Percentiles rank a stretch among this genome's conserved stretches.
Conservation (phyloP, 108 stramenopile species). For the Cyclotella distinguenda region DNA sequence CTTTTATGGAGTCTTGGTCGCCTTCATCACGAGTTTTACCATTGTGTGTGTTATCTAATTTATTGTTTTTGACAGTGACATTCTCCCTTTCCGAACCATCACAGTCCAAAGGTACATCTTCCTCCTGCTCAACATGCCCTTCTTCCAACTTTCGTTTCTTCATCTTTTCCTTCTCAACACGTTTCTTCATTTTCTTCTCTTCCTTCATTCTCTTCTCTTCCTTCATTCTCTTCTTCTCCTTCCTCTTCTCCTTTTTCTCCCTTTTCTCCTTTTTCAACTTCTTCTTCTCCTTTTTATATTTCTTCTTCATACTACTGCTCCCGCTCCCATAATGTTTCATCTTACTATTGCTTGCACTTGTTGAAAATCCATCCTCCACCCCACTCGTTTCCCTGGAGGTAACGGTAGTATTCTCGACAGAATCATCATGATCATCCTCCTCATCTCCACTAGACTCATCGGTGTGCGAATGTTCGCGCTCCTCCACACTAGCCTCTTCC, state of each 20-base stretch:
- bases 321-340: slow-evolving; percentile 9
- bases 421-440: slow-evolving; percentile 14
- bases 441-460: not conserved
- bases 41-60: not conserved
- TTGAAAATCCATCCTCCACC: slow-evolving; percentile 38
- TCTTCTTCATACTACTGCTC: slow-evolving; percentile 14
- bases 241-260: slow-evolving; percentile 24
- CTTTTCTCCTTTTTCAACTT: slow-evolving; percentile 24
- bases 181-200: slow-evolving; percentile 27
- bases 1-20: not conserved
- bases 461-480: not conserved
- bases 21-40: not conserved
- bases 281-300: slow-evolving; percentile 34
- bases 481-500: slow-evolving; percentile 7
- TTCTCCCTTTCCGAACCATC: not conserved
- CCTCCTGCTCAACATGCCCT: not conserved
- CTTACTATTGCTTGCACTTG: slow-evolving; percentile 31
- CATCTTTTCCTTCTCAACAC: slow-evolving; percentile 12
- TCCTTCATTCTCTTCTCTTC: slow-evolving; percentile 18
- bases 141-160: slow-evolving; percentile 22
- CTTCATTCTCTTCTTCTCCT: slow-evolving; percentile 18
- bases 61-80: not conserved
- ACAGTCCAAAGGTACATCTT: not conserved
- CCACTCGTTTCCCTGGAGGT: slow-evolving; percentile 9
- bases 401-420: slow-evolving; percentile 10